phyloP scores from a whole-genome alignment of 139 green algal species.

The Mesotaenium endlicherianum region DNA sequence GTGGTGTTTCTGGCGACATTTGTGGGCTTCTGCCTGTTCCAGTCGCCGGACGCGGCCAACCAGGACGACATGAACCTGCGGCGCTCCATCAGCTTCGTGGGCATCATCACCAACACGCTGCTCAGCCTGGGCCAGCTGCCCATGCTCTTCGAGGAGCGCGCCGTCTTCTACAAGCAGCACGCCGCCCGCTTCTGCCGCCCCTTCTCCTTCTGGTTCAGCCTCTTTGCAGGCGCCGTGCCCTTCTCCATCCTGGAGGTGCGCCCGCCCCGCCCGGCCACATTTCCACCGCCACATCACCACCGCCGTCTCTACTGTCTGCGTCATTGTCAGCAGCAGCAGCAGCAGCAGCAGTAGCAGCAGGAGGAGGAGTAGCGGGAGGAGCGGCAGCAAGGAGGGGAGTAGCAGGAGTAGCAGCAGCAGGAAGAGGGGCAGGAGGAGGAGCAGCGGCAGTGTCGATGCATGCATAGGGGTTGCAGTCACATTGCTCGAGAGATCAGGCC shows the following conservation, averaged over 20 bases:
- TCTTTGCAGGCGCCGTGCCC: background rate
- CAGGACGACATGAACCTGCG: background rate
- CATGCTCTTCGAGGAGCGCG: background rate
- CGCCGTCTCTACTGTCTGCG: too few relatives aligned
- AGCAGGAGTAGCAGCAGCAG: too few relatives aligned
- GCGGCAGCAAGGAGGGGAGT: too few relatives aligned
- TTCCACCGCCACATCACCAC: too few relatives aligned
- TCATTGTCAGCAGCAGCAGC: too few relatives aligned
- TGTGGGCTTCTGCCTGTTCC: background rate
- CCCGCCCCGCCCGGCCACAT: too few relatives aligned
- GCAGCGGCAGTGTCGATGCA: too few relatives aligned
- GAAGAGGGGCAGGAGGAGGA: too few relatives aligned
- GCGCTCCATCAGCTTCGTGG: background rate
- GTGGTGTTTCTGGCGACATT: background rate
- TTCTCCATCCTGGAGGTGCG: background rate
- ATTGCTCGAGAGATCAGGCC: too few relatives aligned
- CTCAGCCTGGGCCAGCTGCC: background rate
- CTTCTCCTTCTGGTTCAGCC: background rate
- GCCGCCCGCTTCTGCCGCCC: slow-evolving; percentile 7
- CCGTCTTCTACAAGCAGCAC: slow-evolving; percentile 25
- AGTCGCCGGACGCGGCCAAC: background rate
- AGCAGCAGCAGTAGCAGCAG: too few relatives aligned
- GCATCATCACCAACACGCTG: background rate
- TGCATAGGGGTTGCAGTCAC: too few relatives aligned
- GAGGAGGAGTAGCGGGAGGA: too few relatives aligned